Base-by-base conservation (phyloP, 2,329 filamentous ascomycete species). In the Exophiala sp. region DNA sequence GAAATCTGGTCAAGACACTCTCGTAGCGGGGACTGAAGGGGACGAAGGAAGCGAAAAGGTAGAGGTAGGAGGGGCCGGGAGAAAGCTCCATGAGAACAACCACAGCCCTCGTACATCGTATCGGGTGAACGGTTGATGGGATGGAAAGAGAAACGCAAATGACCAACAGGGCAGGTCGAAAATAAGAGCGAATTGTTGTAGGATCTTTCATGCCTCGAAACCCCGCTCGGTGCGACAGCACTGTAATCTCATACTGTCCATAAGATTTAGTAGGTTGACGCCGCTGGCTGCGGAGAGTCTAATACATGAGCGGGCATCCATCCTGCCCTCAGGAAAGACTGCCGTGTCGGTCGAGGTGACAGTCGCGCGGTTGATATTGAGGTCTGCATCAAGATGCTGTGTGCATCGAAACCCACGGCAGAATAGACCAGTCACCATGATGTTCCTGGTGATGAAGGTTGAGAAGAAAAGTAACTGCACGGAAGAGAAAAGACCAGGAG, bases 61-160 rank as follows among this genome's bases (percentile, higher is more conserved):
- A 77, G 34, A 68, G 70, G 11, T 74, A 79, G 53, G 71, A 78
- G 16, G 72, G 77, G 56, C 75, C 75, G 0, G 60, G 70, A 9
- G 63, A 70, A 11, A 73, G 78, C 2, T 61, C 78, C 14, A 65
- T 63, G 10, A 10, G 24, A 27, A 27, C 24, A 10, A 6, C 5
- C 6, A 10, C 24, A 5, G 5, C 10, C 29, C n/a, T 32, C 34
- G 34, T 37, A 37, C 11, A 18, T 37, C 34, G 34, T 37, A 37
- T 37, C 14, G 34, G 14, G 7, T 37, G 14, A 18, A 18, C 8
- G 34, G 8, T 19, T 18, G 14, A 37, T 19, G 14, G 19, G 18
- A 19, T n/a, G 14, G 34, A 37, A 37, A 11, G 6, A 6, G 7
- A 37, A 37, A 19, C 8, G 34, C 3, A 37, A 16, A 16, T 19